Percentiles rank a stretch among this genome's conserved stretches.
Evolutionary conservation across 2,329 filamentous ascomycete species (phyloP).

Genomic region (Raffaelea arxii): DNA sequence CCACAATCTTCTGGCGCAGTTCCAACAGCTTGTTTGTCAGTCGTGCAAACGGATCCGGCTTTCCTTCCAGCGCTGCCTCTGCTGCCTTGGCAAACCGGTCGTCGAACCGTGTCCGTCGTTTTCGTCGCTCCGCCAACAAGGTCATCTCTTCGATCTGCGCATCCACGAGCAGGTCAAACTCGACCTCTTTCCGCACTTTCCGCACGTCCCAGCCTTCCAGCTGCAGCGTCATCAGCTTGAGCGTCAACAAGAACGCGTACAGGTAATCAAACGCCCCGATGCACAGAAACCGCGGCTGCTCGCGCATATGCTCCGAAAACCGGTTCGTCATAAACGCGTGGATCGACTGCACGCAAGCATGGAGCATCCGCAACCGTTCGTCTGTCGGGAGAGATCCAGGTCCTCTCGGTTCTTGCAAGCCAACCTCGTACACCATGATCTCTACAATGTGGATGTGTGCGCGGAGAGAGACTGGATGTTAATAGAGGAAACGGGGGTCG

Average conservation of each 20-base stretch:
- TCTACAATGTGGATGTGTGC: conserved; percentile 35
- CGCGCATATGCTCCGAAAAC: conserved; percentile 12
- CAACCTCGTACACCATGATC: conserved; percentile 36
- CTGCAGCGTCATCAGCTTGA: conserved; percentile 36
- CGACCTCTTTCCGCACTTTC: conserved; percentile 25
- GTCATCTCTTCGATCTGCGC: conserved; percentile 21
- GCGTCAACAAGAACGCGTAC: conserved; percentile 33
- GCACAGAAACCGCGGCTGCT: conserved; percentile 30
- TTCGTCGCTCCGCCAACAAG: conserved; percentile 16
- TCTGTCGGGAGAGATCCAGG: conserved; percentile 21
- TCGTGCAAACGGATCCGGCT: conserved; percentile 11
- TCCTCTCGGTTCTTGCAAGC: conserved; percentile 26
- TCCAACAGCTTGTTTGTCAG: conserved; percentile 12
- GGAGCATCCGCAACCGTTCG: conserved; percentile 35
- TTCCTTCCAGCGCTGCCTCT: background rate
- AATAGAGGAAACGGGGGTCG: background rate
- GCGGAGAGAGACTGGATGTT: conserved; percentile 24
- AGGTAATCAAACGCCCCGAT: conserved; percentile 37
- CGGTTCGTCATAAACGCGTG: conserved; percentile 27
- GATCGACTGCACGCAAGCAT: conserved; percentile 31
- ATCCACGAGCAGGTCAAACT: conserved; percentile 20
- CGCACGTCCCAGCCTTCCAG: conserved; percentile 36
- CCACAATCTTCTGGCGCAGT: conserved; percentile 9
- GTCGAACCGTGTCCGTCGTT: background rate
- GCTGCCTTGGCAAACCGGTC: background rate